Evolutionary conservation across 352 stramenopile species (phyloP).

Genomic region (Globisporangium spinosum): DNA sequence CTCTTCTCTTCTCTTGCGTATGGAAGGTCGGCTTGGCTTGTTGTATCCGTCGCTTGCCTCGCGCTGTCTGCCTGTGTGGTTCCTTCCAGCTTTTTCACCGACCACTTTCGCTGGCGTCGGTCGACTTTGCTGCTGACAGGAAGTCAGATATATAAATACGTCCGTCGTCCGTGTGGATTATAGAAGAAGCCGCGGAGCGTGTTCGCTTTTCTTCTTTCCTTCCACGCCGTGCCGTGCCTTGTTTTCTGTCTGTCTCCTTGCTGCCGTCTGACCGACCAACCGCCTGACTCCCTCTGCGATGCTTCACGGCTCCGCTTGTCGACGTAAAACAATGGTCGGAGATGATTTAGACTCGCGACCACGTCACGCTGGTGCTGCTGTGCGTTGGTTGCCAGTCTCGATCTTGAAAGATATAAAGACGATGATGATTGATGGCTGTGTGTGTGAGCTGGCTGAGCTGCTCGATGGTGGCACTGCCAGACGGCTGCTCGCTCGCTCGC

Average conservation of each 20-base stretch:
- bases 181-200: constrained; percentile 1
- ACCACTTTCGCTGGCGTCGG: background rate
- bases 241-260: background rate
- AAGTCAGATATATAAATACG: constrained; percentile 9
- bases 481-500: background rate
- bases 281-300: background rate
- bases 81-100: background rate
- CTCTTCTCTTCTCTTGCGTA: background rate
- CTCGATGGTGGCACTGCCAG: background rate
- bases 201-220: background rate
- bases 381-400: background rate
- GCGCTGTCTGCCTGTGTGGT: background rate
- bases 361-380: background rate
- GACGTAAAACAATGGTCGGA: background rate
- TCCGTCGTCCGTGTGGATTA: background rate
- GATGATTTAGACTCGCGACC: background rate
- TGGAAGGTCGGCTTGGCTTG: background rate
- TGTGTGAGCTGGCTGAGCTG: background rate
- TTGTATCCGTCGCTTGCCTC: background rate
- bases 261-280: background rate
- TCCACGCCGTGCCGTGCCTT: background rate
- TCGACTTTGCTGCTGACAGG: background rate
- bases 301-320: background rate
- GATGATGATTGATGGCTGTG: background rate
- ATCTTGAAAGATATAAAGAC: background rate